These are phyloP conservation scores for Phoenix dactylifera DNA, from an alignment of 176 grass and related monocot species.

Conservation along the genomic window DNA sequence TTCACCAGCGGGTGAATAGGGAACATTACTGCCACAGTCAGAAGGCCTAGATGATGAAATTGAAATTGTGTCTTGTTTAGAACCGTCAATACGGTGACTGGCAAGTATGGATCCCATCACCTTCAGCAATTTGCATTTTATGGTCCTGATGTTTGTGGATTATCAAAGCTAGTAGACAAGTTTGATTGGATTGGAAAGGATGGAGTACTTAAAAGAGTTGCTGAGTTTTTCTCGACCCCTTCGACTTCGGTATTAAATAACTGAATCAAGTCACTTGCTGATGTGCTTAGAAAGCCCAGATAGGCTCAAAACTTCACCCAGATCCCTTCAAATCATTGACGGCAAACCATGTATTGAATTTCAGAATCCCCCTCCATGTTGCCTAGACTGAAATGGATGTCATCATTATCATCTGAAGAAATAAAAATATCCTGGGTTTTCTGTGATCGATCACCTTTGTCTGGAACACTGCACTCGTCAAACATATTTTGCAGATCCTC, in stretches of 20 bases:
- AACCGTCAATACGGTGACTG: not conserved
- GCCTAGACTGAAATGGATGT: constrained; percentile 24
- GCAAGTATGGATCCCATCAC: not conserved
- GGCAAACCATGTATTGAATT: constrained; percentile 43
- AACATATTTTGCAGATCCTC: constrained; percentile 79
- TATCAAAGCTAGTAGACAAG: constrained; percentile 4
- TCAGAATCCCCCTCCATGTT: constrained; percentile 37
- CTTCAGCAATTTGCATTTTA: constrained; percentile 13
- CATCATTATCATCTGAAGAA: constrained; percentile 39
- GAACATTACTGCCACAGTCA: constrained; percentile 2
- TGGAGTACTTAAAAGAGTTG: not conserved
- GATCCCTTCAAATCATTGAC: constrained; percentile 42
- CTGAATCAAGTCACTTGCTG: constrained; percentile 27
- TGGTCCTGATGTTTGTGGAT: constrained; percentile 9
- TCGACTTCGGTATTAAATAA: constrained; percentile 20
- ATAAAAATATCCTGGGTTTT: constrained; percentile 66
- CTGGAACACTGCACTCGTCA: constrained; percentile 54
- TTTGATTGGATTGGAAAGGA: constrained; percentile 17
- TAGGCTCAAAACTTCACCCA: constrained; percentile 13
- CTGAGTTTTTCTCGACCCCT: not conserved
- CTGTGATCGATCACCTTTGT: constrained; percentile 17
- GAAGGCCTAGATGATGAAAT: constrained; percentile 29
- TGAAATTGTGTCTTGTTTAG: constrained; percentile 7
- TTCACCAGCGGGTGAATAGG: not conserved
- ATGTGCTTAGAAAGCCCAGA: constrained; percentile 16